Evolutionary conservation across 352 stramenopile genomes (phyloP).

Genomic region (Phytophthora ramorum): DNA sequence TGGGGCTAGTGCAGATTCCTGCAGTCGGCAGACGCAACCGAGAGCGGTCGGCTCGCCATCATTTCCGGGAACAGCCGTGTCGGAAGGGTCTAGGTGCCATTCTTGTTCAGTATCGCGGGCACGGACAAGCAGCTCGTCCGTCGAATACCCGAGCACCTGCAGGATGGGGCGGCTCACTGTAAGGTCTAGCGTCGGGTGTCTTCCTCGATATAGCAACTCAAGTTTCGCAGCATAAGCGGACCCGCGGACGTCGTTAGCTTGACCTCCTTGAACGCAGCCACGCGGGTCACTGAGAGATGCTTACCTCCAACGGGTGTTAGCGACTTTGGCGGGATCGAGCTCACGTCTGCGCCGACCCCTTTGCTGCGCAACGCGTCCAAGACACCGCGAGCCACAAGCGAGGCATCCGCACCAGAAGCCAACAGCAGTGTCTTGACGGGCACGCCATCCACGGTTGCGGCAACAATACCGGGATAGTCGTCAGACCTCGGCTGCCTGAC

Average conservation of each 20-base stretch:
- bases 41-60: neutral
- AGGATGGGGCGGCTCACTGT: slow-evolving; percentile 9
- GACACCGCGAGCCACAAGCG: neutral
- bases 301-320: neutral
- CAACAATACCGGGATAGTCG: neutral
- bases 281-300: neutral
- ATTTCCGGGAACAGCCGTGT: neutral
- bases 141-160: slow-evolving; percentile 6
- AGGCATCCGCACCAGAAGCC: neutral
- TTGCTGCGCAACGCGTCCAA: neutral
- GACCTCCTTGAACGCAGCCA: neutral
- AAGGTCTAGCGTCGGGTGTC: neutral
- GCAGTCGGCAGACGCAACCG: neutral
- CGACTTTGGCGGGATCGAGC: neutral
- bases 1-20: neutral
- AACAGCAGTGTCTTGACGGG: neutral
- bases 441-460: neutral
- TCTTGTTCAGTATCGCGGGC: neutral
- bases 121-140: slow-evolving; percentile 5
- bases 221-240: slow-evolving; percentile 2
- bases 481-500: neutral
- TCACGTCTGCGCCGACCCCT: neutral
- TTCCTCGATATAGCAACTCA: slow-evolving; percentile 3
- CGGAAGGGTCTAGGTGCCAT: slow-evolving; percentile 9
- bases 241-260: slow-evolving; percentile 6